Evolutionary conservation across 305 asterid genomes (phyloP).

Genomic region (Coffea humblotiana): DNA sequence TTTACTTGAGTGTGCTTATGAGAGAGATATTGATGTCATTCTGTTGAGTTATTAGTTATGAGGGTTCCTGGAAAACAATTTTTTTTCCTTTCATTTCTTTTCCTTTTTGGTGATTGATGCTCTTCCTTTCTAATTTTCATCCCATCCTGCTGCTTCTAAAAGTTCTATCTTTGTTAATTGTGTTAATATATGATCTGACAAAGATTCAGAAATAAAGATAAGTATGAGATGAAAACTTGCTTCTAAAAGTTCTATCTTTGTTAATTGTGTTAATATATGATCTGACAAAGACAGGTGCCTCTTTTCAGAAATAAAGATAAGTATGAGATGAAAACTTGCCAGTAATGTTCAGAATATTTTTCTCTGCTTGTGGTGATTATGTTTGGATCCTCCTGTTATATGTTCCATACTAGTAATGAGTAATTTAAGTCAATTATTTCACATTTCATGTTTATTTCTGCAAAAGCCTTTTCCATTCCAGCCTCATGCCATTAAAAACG

Average conservation of each 20-base stretch:
- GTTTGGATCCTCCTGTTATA: background rate
- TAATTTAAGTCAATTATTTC: background rate
- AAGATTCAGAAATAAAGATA: background rate
- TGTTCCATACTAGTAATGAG: background rate
- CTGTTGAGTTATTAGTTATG: background rate
- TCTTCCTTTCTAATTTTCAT: background rate
- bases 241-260: background rate
- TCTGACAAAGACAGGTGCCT: background rate
- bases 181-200: background rate
- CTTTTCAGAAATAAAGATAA: too few species aligned
- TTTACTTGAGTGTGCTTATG: background rate
- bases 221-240: background rate
- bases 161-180: background rate
- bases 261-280: background rate
- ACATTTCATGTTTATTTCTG: too few species aligned
- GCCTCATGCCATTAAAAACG: background rate
- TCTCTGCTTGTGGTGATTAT: background rate
- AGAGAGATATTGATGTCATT: background rate
- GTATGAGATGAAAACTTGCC: background rate
- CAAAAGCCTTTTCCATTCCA: too few species aligned
- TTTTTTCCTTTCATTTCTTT: background rate
- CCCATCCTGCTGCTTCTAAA: background rate
- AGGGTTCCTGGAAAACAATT: background rate
- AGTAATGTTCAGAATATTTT: background rate
- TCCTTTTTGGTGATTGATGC: background rate